These are phyloP conservation scores for Blastobotrys arbuscula DNA, from an alignment of 1,139 yeast species.

Conservation along the genomic window DNA sequence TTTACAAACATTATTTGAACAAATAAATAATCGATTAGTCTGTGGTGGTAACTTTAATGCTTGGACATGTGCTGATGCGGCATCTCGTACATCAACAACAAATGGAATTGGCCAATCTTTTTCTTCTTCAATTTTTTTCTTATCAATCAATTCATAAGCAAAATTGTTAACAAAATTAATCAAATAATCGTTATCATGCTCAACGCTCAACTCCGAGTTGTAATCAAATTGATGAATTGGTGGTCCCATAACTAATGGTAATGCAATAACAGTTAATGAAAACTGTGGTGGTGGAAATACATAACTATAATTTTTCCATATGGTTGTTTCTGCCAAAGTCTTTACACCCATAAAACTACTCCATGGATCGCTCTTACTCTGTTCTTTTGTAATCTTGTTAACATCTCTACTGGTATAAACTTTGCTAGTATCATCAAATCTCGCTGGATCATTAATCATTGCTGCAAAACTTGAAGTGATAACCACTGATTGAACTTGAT, in stretches of 20 bases:
- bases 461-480: slow-evolving; percentile 27
- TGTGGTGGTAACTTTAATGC: slow-evolving; percentile 21
- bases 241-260: slow-evolving; percentile 26
- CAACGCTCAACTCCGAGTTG: neutral
- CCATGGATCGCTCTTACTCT: slow-evolving; percentile 18
- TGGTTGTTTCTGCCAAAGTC: slow-evolving; percentile 24
- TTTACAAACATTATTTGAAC: slow-evolving; percentile 22
- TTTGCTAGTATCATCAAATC: slow-evolving; percentile 23
- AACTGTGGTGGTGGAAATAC: slow-evolving; percentile 17
- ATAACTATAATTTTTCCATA: slow-evolving; percentile 23
- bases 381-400: slow-evolving; percentile 20
- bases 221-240: slow-evolving; percentile 14
- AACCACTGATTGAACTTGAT: slow-evolving; percentile 20
- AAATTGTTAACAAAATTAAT: slow-evolving; percentile 5
- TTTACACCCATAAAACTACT: slow-evolving; percentile 21
- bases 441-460: slow-evolving; percentile 24
- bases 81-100: slow-evolving; percentile 25
- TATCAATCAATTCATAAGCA: slow-evolving; percentile 10
- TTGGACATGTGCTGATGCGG: slow-evolving; percentile 22
- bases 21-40: slow-evolving; percentile 24
- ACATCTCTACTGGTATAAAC: slow-evolving; percentile 22
- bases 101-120: slow-evolving; percentile 21
- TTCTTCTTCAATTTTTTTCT: neutral
- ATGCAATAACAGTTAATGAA: slow-evolving; percentile 19
- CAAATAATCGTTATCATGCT: neutral